Conservation (phyloP, 306 rosid genomes). For the Cicer cuneatum region DNA sequence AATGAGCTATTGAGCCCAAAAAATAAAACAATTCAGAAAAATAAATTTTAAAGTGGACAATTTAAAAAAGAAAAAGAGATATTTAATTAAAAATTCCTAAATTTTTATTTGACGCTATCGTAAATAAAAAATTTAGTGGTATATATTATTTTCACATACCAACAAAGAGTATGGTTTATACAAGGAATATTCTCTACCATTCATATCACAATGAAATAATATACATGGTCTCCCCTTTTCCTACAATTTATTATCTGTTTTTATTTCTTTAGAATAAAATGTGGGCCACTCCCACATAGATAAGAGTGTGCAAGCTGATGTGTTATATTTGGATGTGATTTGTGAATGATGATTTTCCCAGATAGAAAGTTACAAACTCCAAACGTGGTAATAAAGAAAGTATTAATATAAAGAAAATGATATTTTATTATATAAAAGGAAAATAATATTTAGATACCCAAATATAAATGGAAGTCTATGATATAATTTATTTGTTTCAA, state of each 20-base stretch:
- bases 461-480: too few species aligned
- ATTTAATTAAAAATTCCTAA: too few species aligned
- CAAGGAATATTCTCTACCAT: conserved; percentile 32
- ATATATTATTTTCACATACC: conserved; percentile 13
- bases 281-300: conserved; percentile 30
- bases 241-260: conserved; percentile 13
- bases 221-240: conserved; percentile 44
- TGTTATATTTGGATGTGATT: conserved; percentile 11
- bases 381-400: conserved; percentile 40
- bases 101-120: too few species aligned
- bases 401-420: conserved; percentile 5
- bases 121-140: neutral
- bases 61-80: too few species aligned
- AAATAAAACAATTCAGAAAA: too few species aligned
- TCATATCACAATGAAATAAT: conserved; percentile 34
- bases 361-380: neutral
- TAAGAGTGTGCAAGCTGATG: conserved; percentile 35
- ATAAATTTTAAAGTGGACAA: too few species aligned
- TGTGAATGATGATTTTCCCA: conserved; percentile 24
- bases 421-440: neutral
- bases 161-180: conserved; percentile 40
- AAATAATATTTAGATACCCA: too few species aligned
- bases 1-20: too few species aligned
- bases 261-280: conserved; percentile 1
- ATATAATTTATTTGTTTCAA: too few species aligned